These are phyloP conservation scores for Anisodus tanguticus DNA, from an alignment of 257 asterid genomes.

Conservation along the genomic window DNA sequence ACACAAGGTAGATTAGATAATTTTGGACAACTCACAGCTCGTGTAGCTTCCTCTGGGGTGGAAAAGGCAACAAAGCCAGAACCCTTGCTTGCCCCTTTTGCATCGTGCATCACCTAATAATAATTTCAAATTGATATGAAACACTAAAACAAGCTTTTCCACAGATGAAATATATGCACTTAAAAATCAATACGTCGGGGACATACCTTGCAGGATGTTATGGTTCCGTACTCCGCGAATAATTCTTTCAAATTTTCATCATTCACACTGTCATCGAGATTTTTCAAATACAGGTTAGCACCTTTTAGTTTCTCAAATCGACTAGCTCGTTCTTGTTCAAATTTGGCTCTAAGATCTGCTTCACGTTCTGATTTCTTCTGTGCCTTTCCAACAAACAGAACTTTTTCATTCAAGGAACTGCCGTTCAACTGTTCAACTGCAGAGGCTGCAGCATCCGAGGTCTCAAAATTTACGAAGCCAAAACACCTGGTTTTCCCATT, in stretches of 20 bases:
- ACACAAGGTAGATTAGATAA: slow-evolving; percentile 6
- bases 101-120: slow-evolving; percentile 66
- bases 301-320: slow-evolving; percentile 66
- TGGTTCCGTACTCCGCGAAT: slow-evolving; percentile 65
- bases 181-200: neutral
- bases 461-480: slow-evolving; percentile 74
- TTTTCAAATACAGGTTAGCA: slow-evolving; percentile 72
- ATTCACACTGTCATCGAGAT: slow-evolving; percentile 66
- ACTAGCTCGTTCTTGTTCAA: slow-evolving; percentile 62
- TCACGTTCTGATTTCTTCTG: slow-evolving; percentile 84
- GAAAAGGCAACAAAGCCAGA: slow-evolving; percentile 89
- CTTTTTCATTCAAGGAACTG: slow-evolving; percentile 51
- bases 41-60: slow-evolving; percentile 69
- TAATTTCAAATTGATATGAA: slow-evolving; percentile 12
- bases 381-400: slow-evolving; percentile 71
- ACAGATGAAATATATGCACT: neutral
- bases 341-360: slow-evolving; percentile 61
- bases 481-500: slow-evolving; percentile 73
- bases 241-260: slow-evolving; percentile 76
- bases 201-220: slow-evolving; percentile 83
- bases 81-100: slow-evolving; percentile 79
- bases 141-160: neutral
- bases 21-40: slow-evolving; percentile 59
- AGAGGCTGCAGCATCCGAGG: slow-evolving; percentile 57
- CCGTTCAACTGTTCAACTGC: slow-evolving; percentile 74